Base-by-base conservation (phyloP, 176 grass and related monocot species). In the Phyllostachys edulis region DNA sequence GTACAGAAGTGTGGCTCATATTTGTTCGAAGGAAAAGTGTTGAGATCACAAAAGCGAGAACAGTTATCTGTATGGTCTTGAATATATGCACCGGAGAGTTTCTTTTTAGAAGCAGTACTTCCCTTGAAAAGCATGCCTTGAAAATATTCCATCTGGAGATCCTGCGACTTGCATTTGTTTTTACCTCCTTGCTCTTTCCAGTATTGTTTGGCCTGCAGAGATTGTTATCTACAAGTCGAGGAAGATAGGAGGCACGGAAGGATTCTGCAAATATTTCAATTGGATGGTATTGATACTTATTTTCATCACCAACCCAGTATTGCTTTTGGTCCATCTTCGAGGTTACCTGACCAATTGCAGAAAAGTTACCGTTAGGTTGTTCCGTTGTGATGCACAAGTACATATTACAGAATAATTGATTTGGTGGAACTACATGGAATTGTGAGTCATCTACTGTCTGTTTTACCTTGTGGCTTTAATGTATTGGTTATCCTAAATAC, bases 61-160 rank as follows among this genome's bases (percentile, higher is more conserved):
- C 68, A 74, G 76, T 74, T 57, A 98, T 93, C 70, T 98, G 96
- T 80, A 98, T 85, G 71, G 60, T 86, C 86, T 95, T 98, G 91
- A 98, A 98, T 82, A 98, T 90, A 46, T 98, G 96, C 70, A 98
- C 55, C 1, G 90, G 87, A n/a, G 87, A 94, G 71, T 98, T 98
- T 81, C 96, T 86, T 80, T 94, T 98, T 27, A 95, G 62, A 20
- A 95, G 88, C 68, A 98, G 76, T 36, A 90, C 54, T 83, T 98
- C 93, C 81, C 93, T 95, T 81, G 93, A 90, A 72, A 98, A 86
- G 72, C 96, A 95, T 86, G 93, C 89, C 73, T 85, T 95, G 89
- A 98, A 98, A 87, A 91, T 87, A 68, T 92, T 83, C 91, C 89
- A 93, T 74, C 80, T 90, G 74, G 93, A 93, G 69, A 98, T 83